Base-by-base conservation (phyloP, 192 early-diverging fungal genomes). In the Chytriomyces confervae region DNA sequence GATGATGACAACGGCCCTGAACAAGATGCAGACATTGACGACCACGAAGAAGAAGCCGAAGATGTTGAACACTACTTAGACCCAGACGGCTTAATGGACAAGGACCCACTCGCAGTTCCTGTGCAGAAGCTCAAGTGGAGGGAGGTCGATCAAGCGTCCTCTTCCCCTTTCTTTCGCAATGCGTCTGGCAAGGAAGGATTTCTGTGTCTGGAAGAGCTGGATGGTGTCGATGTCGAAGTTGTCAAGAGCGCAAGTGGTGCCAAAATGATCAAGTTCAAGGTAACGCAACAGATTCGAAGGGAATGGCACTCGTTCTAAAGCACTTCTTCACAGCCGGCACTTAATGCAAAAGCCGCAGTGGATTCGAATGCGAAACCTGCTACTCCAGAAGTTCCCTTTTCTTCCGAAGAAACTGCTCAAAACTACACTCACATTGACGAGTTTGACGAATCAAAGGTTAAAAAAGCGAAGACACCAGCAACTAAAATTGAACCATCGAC, bases 141-240 rank as follows among this genome's bases (percentile, higher is more conserved):
- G 11, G 69, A 72, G 44, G 69, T 72, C 4, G 36, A 48, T 18
- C 11, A 9, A 6, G 23, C 57, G 6, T 18, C 18, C 9, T 23
- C 9, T 2, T 20, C 50, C 8, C 50, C 48, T 23, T 16, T 51
- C 69, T 72, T 72, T 72, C 18, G 11, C 11, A 57, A 57, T 20
- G 20, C 63, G 16, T 5, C 61, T 50, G 67, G 87, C 8, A 84
- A 87, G 23, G 84, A 82, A 65, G 86, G 84, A 50, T 93, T 98
- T 80, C 62, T 96, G 20, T 91, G 91, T 61, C 85, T 98, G 50
- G 95, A 98, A 79, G 96, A 98, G 69, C 80, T 96, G 29, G 92
- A 94, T 45, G 93, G 89, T 64, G 91, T 96, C 9, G 92, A 95
- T 78, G 90, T 95, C 43, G 88, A 88, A 47, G 91, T 90, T 81